Conservation (phyloP, 1,284 basidiomycete species). For the Pholiota adiposa region DNA sequence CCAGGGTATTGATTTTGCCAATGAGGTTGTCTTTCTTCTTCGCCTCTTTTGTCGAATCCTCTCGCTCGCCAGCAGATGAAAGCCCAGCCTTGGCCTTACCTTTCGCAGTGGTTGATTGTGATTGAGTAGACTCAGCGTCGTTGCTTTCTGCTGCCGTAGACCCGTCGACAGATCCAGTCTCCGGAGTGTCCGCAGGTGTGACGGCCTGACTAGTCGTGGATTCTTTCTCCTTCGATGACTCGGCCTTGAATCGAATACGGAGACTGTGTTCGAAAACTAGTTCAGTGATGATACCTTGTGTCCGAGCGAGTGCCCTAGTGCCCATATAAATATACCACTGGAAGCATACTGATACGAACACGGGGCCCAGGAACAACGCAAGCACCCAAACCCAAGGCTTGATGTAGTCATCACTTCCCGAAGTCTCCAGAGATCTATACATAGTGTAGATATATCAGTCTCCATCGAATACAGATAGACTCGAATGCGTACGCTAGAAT, state of each 20-base stretch:
- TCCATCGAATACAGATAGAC: slow-evolving; percentile 17
- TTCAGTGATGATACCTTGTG: slow-evolving; percentile 68
- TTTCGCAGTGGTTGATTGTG: slow-evolving; percentile 9
- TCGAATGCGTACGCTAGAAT: slow-evolving; percentile 41
- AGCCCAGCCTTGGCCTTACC: not conserved
- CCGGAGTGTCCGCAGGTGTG: no score
- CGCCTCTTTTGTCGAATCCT: slow-evolving; percentile 23
- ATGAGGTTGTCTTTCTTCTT: slow-evolving; percentile 42
- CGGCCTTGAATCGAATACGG: slow-evolving; percentile 65
- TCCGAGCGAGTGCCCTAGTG: slow-evolving; percentile 53
- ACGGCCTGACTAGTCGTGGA: not conserved
- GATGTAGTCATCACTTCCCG: slow-evolving; percentile 22
- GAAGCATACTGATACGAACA: slow-evolving; percentile 34
- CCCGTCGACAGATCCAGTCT: no score
- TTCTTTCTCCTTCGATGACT: slow-evolving; percentile 23
- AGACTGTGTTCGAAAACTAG: slow-evolving; percentile 73
- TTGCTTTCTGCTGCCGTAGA: no score
- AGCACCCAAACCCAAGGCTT: slow-evolving; percentile 50
- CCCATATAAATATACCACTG: slow-evolving; percentile 54
- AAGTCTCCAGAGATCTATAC: slow-evolving; percentile 20
- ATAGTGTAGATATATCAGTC: not conserved
- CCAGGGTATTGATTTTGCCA: slow-evolving; percentile 61
- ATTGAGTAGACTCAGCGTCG: not conserved
- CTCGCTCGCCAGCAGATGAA: not conserved
- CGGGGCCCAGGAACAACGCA: slow-evolving; percentile 35